Percentiles rank a stretch among this genome's conserved stretches.
Conservation (phyloP, 2,329 filamentous ascomycete species). For the Botrytis squamosa region DNA sequence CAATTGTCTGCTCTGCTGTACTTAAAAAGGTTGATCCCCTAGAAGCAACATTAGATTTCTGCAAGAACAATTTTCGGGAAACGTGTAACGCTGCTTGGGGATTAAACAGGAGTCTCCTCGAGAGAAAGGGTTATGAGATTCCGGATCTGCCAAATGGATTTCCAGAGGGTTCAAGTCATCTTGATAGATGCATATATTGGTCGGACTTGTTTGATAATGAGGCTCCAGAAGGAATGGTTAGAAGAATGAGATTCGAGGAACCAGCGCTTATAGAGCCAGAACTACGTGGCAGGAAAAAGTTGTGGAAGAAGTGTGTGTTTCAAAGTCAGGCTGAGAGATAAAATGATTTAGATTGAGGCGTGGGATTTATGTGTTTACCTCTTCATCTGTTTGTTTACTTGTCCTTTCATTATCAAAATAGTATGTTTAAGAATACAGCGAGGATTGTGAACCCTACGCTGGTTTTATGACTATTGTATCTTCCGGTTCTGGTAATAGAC, state of each 20-base stretch:
- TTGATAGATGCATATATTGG: background rate
- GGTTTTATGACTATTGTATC: background rate
- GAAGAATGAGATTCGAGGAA: background rate
- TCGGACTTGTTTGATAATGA: background rate
- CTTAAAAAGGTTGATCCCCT: background rate
- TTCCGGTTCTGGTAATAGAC: background rate
- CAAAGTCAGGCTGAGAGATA: background rate
- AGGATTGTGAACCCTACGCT: background rate
- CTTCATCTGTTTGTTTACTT: background rate
- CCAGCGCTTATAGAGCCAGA: background rate
- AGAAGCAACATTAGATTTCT: background rate
- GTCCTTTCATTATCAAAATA: background rate
- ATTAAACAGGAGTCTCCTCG: background rate
- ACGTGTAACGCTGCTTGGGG: background rate
- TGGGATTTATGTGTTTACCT: background rate
- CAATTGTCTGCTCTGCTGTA: background rate
- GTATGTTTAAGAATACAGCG: background rate
- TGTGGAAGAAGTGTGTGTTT: background rate
- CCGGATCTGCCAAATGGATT: background rate
- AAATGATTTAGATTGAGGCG: background rate
- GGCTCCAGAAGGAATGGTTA: background rate
- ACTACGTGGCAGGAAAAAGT: background rate
- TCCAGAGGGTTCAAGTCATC: background rate
- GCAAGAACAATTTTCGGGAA: background rate
- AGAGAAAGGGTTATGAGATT: background rate